Base-by-base conservation (phyloP, 768 basidiomycete species). In the Sarcomyxa edulis region DNA sequence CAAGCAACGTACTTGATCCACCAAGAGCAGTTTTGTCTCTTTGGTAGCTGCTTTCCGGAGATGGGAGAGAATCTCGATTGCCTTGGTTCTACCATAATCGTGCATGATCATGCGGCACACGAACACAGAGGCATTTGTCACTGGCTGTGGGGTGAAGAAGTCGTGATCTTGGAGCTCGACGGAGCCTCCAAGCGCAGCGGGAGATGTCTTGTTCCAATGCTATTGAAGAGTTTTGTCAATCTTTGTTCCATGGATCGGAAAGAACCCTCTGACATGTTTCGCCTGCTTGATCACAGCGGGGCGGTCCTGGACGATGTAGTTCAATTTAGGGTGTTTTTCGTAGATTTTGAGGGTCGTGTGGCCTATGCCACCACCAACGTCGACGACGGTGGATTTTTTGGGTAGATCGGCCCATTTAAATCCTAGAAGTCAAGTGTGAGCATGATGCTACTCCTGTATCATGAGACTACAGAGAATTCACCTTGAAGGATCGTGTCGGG, bases 111-210 rank as follows among this genome's bases (percentile, higher is more conserved):
- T 40, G 18, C 61, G 52, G 14, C 54, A 31, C 45, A 56, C 51
- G 43, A 55, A 60, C 6, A 59, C 36, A 8, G 48, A 43, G 26
- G 58, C 57, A 16, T 44, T 43, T 38, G 50, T 49, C 21, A 56
- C 43, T 7, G 55, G 53, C 26, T 61, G 54, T 14, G 61, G 50
- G 3, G 28, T 42, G 45, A 64, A 60, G 49, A 64, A 64, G 40
- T 60, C 47, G 33, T 63, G 59, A 1, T 69, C 69, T 65, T 74
- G 72, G 46, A 84, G 80, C 29, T 45, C 37, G 3, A 60, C 59
- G 9, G 44, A 41, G 12, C 54, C 54, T 11, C 32, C 51, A 16
- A 61, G 32, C 7, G 54, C 58, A 7, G 48, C 49, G 1, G 60
- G 58, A 14, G 43, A 43, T 6, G 49, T 48, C 8, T 48, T 40